phyloP scores from a whole-genome alignment of 352 stramenopile species.

The Phytopythium mirpurense region DNA sequence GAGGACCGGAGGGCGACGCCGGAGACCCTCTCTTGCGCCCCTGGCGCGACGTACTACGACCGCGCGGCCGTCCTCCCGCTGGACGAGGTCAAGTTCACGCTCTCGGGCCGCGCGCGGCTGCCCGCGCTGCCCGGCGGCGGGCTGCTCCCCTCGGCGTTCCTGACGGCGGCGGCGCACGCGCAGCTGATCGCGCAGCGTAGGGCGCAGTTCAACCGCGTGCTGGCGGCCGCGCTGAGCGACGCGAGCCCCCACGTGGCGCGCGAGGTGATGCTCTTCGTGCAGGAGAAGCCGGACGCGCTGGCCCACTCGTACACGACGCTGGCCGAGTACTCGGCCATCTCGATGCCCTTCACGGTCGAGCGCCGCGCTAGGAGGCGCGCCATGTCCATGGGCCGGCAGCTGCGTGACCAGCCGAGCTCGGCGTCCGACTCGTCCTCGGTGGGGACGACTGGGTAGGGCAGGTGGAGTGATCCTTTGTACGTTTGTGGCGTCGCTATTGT shows the following conservation, averaged over 20 bases:
- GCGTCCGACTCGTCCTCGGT: no score
- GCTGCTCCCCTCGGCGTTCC: constrained; percentile 51
- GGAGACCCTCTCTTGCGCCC: no score
- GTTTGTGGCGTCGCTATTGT: no score
- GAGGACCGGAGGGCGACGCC: no score
- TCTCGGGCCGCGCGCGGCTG: constrained; percentile 40
- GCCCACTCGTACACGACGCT: constrained; percentile 62
- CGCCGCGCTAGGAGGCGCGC: constrained; percentile 49
- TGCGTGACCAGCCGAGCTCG: constrained; percentile 19
- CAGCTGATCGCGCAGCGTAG: constrained; percentile 61
- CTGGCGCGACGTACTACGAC: constrained; percentile 33
- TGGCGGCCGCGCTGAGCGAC: constrained; percentile 67
- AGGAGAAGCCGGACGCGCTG: constrained; percentile 60
- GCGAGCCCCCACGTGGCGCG: constrained; percentile 45
- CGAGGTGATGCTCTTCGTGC: constrained; percentile 73
- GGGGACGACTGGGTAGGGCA: neutral
- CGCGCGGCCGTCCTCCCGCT: constrained; percentile 37
- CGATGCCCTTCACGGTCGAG: constrained; percentile 67
- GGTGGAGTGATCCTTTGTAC: no score
- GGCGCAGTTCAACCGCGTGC: constrained; percentile 62
- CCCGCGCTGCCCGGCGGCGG: constrained; percentile 46
- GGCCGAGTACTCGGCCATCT: constrained; percentile 65
- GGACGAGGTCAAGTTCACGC: constrained; percentile 47
- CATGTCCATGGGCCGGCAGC: constrained; percentile 53
- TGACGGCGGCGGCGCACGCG: constrained; percentile 23